These are phyloP conservation scores for Pyronema omphalodes DNA, from an alignment of 495 filamentous ascomycete species.

Conservation along the genomic window DNA sequence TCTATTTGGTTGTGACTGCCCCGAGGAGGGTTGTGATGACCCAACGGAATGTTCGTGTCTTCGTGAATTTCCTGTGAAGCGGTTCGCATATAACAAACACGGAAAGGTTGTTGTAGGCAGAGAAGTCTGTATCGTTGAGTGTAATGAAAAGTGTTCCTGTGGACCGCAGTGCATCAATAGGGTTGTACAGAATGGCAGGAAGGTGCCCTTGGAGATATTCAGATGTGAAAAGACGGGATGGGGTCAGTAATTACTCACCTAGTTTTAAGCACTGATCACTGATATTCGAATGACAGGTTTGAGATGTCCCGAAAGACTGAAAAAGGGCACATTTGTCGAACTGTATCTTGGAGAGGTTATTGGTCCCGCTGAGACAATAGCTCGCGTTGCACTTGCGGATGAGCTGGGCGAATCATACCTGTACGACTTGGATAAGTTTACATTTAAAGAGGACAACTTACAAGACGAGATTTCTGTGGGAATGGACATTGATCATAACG, in stretches of 20 bases:
- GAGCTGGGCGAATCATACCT: constrained; percentile 37
- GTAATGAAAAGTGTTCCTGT: constrained; percentile 55
- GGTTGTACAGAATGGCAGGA: constrained; percentile 61
- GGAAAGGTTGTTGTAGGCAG: constrained; percentile 9
- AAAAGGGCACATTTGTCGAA: constrained; percentile 71
- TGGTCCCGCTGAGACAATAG: constrained; percentile 45
- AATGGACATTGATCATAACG: constrained; percentile 28
- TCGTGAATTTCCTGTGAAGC: constrained; percentile 9
- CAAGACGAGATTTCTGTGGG: neutral
- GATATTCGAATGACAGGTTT: constrained; percentile 35
- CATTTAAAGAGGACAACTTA: constrained; percentile 7
- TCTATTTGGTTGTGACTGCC: constrained; percentile 36
- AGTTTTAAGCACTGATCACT: constrained; percentile 6
- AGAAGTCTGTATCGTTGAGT: constrained; percentile 58
- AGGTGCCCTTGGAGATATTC: constrained; percentile 64
- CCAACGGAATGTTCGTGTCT: constrained; percentile 36
- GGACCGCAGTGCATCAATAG: constrained; percentile 50
- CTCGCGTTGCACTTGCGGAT: constrained; percentile 33
- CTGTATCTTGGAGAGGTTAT: constrained; percentile 80
- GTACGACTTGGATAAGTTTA: constrained; percentile 48
- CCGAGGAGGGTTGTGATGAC: constrained; percentile 12
- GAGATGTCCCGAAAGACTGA: constrained; percentile 45
- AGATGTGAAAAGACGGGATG: constrained; percentile 60
- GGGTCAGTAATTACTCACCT: constrained; percentile 33
- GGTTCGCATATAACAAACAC: constrained; percentile 12